Evolutionary conservation across 2,329 filamentous ascomycete genomes (phyloP), one percentile per base, ranked within the genome.

Genomic region (Lasiodiplodia citricola): DNA sequence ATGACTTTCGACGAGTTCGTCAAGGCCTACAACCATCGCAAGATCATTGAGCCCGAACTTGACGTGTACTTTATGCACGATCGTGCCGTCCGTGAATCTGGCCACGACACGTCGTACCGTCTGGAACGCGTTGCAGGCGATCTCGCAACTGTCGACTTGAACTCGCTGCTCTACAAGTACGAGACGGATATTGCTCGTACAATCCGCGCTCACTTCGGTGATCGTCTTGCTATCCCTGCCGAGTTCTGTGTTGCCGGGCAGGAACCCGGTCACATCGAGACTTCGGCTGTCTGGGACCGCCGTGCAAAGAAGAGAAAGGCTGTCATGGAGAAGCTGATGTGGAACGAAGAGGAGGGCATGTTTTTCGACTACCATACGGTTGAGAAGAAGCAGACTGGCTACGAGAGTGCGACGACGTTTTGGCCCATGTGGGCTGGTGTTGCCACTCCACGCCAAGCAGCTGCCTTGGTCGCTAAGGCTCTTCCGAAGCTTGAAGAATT

Each of bases 361-460:
- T 99, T 93, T 85, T 98, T 98, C 77, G 96, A 99, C 81, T 99
- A 98, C 80, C 87, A 99, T 82, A 97, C 93, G 0, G 90, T 87
- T 71, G 92, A 91, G 80, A 89, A 94, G 77, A 81, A 93, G 80
- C 92, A 92, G 75, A 93, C 90, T 73, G 88, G 86, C 16, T 98
- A 98, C 79, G 96, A 98, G 82, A 92, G 89, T 72, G 93, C 91
- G 67, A 99, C 96, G 2, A 97, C 94, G 0, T 94, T 98, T 82
- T 99, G 96, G 96, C 90, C 96, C 4, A 91, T 99, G 83, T 99
- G 96, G 95, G 93, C 95, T 14, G 95, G 95, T 66, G 89, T 96
- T 60, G 91, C 93, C 16, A 92, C 91, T 38, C 94, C 94, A 3
- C 89, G 88, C 69, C 95, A 97, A 83, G 96, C 96, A n/a, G 88